phyloP scores from a whole-genome alignment of 225 moss, liverwort and hornwort species.

The Sphagnum contortum region DNA sequence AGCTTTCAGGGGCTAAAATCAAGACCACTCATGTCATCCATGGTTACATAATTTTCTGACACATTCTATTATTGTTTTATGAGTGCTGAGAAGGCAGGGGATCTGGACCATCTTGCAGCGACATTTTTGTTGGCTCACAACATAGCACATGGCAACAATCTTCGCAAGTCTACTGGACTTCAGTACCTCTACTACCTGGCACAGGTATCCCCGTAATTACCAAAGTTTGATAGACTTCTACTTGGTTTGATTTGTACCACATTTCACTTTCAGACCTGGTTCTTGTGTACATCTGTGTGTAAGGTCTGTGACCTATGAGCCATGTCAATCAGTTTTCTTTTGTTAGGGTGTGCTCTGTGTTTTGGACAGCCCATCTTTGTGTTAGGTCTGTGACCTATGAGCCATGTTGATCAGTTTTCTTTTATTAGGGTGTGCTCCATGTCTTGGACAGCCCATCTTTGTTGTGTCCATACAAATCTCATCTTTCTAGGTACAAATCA shows the following conservation, averaged over 20 bases:
- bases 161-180: conserved; percentile 90
- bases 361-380: too few relatives aligned
- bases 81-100: conserved; percentile 50
- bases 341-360: too few relatives aligned
- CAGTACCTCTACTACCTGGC: conserved; percentile 89
- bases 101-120: conserved; percentile 92
- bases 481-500: too few relatives aligned
- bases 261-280: not conserved
- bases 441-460: too few relatives aligned
- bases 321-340: too few relatives aligned
- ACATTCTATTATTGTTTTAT: not conserved
- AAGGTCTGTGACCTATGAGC: too few relatives aligned
- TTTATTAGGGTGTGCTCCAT: too few relatives aligned
- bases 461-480: too few relatives aligned
- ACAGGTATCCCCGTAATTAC: conserved; percentile 28
- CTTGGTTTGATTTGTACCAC: not conserved
- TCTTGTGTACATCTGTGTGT: not conserved
- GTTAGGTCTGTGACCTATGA: too few relatives aligned
- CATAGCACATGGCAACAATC: conserved; percentile 94
- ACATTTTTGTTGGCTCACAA: conserved; percentile 88
- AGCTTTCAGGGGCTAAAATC: too few relatives aligned
- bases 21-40: too few relatives aligned
- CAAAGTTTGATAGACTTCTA: not conserved
- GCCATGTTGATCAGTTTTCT: too few relatives aligned
- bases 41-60: not conserved